Base-by-base conservation (phyloP, 1,139 yeast species). In the Candida buenavistaensis region DNA sequence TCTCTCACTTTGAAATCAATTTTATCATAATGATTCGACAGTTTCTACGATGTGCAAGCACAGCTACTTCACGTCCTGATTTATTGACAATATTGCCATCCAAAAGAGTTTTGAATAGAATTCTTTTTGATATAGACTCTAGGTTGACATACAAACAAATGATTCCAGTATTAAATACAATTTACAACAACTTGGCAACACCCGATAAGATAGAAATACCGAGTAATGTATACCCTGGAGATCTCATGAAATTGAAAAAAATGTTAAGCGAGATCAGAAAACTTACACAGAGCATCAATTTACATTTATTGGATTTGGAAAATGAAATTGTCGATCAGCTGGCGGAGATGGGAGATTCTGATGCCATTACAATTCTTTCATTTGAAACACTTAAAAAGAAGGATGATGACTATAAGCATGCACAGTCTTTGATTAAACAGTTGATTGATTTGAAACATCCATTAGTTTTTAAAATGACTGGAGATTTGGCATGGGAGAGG, bases 281-380 rank as follows among this genome's bases (percentile, higher is more conserved):
- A 14, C 68, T 77, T 33, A 78, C 92, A 1, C 79, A 79, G 41
- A 63, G 81, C 2, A 67, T 75, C 12, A 78, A 83, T 47, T 70
- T 54, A 36, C 62, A 79, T 47, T 55, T 83, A 30, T 63, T 82
- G 3, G 73, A 61, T 7, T 58, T 88, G 17, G 96, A 88, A 52
- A 75, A 80, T 44, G 82, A 78, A 44, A 57, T 88, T 28, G 74
- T 88, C 8, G 95, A 87, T 46, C 75, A 75, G 39, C 89, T 96
- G 6, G 96, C 96, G 0, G 95, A 86, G 50, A 50, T 79, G 49
- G 96, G 96, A 1, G 77, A 84, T 50, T 75, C 80, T 43, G 88
- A 88, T 56, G 96, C 96, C 1, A 78, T 89, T 17, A 68, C 92
- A 1, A 63, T 86, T 11, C 58, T 89, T 14, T 77, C 88, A 26